These are phyloP conservation scores for Euphorbia tirucalli DNA, from an alignment of 345 rosid genomes.

Conservation along the genomic window DNA sequence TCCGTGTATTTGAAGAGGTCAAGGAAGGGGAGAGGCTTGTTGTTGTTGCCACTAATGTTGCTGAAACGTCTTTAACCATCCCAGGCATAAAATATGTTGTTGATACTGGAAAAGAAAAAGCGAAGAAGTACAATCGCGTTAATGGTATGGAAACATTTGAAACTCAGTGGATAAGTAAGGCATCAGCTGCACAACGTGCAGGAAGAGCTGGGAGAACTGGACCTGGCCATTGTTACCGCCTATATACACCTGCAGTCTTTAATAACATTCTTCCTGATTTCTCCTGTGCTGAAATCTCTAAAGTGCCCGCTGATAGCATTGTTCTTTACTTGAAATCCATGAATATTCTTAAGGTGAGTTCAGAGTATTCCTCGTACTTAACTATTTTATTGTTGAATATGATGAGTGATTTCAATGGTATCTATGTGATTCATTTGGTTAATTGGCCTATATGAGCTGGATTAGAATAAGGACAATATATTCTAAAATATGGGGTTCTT, in stretches of 20 bases:
- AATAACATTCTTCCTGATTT: constrained; percentile 66
- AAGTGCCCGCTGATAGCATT: constrained; percentile 79
- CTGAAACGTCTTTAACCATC: constrained; percentile 91
- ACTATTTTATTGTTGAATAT: background rate
- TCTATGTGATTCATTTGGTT: background rate
- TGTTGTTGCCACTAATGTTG: constrained; percentile 93
- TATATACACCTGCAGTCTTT: constrained; percentile 81
- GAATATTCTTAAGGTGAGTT: constrained; percentile 66
- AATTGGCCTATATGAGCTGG: background rate
- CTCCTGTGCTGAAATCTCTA: constrained; percentile 74
- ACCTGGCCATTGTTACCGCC: constrained; percentile 92
- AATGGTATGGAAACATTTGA: constrained; percentile 79
- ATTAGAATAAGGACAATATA: background rate
- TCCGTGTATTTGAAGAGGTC: constrained; percentile 67
- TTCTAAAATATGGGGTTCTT: background rate
- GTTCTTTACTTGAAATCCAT: constrained; percentile 89
- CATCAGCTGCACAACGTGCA: constrained; percentile 91
- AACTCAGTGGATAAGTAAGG: constrained; percentile 85
- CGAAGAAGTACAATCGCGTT: constrained; percentile 62
- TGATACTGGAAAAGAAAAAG: constrained; percentile 91
- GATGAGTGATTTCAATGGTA: background rate
- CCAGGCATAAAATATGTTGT: constrained; percentile 94
- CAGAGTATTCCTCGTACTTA: background rate
- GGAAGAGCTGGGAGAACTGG: constrained; percentile 98
- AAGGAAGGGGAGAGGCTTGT: constrained; percentile 83